Conservation (phyloP, 192 early-diverging fungal species). For the Spizellomyces sp. region DNA sequence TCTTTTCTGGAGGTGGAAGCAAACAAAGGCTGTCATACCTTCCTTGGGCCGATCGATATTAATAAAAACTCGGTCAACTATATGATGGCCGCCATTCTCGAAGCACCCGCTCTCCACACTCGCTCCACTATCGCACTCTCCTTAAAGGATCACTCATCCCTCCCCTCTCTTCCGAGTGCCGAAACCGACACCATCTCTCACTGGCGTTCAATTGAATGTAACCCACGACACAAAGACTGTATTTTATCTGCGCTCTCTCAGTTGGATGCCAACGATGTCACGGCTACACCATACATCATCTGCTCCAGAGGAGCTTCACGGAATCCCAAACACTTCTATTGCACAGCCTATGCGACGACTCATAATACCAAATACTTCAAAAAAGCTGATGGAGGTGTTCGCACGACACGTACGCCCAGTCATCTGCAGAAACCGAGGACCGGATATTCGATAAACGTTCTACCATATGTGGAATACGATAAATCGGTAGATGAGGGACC, state of each 20-base stretch:
- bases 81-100: not conserved
- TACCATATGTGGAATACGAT: conserved; percentile 46
- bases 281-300: conserved; percentile 24
- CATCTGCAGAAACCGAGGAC: conserved; percentile 38
- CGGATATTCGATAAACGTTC: conserved; percentile 50
- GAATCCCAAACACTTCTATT: conserved; percentile 44
- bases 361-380: conserved; percentile 24
- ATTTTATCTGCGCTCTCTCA: not conserved
- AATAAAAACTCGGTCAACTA: too few relatives aligned
- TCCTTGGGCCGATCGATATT: too few relatives aligned
- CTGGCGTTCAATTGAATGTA: not conserved
- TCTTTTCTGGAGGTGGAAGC: too few relatives aligned
- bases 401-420: conserved; percentile 22
- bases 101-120: not conserved
- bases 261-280: conserved; percentile 31
- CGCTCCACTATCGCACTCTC: not conserved
- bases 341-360: conserved; percentile 45
- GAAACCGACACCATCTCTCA: not conserved
- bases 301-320: conserved; percentile 35
- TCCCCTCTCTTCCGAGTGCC: not conserved
- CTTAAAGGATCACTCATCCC: not conserved
- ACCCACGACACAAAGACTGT: not conserved
- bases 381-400: not conserved
- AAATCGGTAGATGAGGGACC: conserved; percentile 48
- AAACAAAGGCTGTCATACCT: too few relatives aligned